Conservation (phyloP, 2,329 filamentous ascomycete species). For the Xylariaceae sp. region DNA sequence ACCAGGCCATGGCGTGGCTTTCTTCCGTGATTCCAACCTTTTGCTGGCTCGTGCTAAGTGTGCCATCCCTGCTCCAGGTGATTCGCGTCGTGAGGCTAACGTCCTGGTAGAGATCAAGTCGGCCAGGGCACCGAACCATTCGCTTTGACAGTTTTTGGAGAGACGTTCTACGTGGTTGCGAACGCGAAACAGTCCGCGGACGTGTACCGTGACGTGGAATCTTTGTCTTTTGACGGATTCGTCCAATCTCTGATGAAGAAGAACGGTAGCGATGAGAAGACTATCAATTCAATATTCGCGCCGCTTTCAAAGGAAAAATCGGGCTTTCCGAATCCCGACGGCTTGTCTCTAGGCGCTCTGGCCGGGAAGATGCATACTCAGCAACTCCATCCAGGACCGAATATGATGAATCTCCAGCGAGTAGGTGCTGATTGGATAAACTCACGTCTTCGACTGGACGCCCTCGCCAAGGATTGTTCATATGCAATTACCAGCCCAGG, state of each 20-base stretch:
- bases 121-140: constrained; percentile 20
- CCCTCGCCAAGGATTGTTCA: constrained; percentile 3
- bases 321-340: constrained; percentile 24
- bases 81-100: not conserved
- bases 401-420: constrained; percentile 16
- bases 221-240: constrained; percentile 24
- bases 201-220: constrained; percentile 22
- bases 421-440: constrained; percentile 17
- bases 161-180: constrained; percentile 24
- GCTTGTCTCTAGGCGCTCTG: constrained; percentile 15
- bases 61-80: not conserved
- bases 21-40: constrained; percentile 21
- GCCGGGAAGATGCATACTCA: constrained; percentile 19
- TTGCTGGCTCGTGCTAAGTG: constrained; percentile 20
- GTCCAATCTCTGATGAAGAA: constrained; percentile 19
- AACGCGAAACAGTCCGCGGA: constrained; percentile 18
- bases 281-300: constrained; percentile 17
- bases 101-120: constrained; percentile 2
- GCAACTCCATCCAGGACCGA: constrained; percentile 22
- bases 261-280: constrained; percentile 16
- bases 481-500: not conserved
- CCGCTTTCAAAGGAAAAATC: constrained; percentile 17
- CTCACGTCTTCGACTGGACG: constrained; percentile 8
- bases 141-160: constrained; percentile 19
- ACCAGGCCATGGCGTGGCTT: constrained; percentile 19